Evolutionary conservation across 1,284 basidiomycete species (phyloP), one percentile per base, ranked within the genome.

Genomic region (Ustilago lituana): DNA sequence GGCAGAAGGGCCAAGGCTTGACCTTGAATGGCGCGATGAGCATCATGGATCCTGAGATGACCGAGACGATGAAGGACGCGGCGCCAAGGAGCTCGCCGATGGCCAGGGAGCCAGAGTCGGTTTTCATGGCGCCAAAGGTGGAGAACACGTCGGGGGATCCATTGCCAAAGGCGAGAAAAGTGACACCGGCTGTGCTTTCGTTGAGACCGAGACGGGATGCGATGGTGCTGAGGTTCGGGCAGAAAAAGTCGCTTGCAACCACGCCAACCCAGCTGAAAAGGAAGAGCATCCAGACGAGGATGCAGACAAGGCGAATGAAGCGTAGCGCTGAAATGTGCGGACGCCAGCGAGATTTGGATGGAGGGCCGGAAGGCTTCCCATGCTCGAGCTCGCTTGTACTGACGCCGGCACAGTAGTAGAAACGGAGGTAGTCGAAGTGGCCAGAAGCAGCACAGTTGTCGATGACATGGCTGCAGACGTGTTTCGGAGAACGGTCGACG

Each of bases 31-130:
- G 93, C 61, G 90, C 90, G 81, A 98, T 92, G 81, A 98, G 89
- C 78, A 93, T 94, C 89, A 98, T 96, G 15, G 91, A 91, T 6
- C 95, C 95, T 39, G 82, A 94, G 35, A 98, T 94, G 77, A 94
- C 93, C 3, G 92, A 93, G 19, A 94, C 89, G 81, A 98, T 95
- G 84, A 98, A 98, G 2, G 92, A 88, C 1, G 95, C 94, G 1
- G 95, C 95, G 14, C 95, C 95, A 20, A 98, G 85, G 5, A 98
- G 87, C 83, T 98, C 95, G 33, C 95, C 95, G 45, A 98, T 89
- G 0, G 95, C 95, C 49, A 98, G 84, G 51, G 91, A 89, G 7
- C 94, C 93, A 1, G 93, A 92, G 74, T 90, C 86, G 14, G 89
- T 86, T 41, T 89, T 88, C 88, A 98, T 92, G 15, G 95, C 92